A percentile compares a stretch with the other conserved stretches of the same genome.
Evolutionary conservation across 2,329 filamentous ascomycete species (phyloP).

Genomic region (Xylariaceae sp.): DNA sequence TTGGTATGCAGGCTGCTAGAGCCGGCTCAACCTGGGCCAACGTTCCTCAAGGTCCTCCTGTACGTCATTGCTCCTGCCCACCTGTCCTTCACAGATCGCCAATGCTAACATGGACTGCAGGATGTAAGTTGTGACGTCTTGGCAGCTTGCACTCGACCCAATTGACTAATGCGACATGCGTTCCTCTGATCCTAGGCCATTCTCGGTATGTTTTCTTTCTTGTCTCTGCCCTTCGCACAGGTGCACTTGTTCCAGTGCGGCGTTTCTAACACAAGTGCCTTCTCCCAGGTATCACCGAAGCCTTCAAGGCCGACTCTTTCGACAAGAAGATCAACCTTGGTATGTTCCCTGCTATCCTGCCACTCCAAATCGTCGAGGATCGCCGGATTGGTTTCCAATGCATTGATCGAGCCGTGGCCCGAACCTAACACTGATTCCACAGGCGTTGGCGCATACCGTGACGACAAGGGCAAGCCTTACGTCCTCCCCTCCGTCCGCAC

Average conservation of each 20-base stretch:
- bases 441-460: slow-evolving; percentile 97
- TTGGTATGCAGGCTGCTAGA: slow-evolving; percentile 43
- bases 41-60: slow-evolving; percentile 90
- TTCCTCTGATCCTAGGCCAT: slow-evolving; percentile 58
- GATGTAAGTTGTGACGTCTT: slow-evolving; percentile 35
- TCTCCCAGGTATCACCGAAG: slow-evolving; percentile 80
- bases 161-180: slow-evolving; percentile 19
- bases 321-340: slow-evolving; percentile 97
- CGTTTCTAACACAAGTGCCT: slow-evolving; percentile 21
- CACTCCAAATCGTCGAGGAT: slow-evolving; percentile 7
- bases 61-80: slow-evolving; percentile 49
- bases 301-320: slow-evolving; percentile 95
- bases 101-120: slow-evolving; percentile 26
- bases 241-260: slow-evolving; percentile 11
- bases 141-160: not conserved
- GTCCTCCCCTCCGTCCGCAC: slow-evolving; percentile 89
- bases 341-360: slow-evolving; percentile 38
- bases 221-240: slow-evolving; percentile 2
- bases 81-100: slow-evolving; percentile 1
- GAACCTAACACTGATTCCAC: slow-evolving; percentile 14
- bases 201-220: slow-evolving; percentile 56
- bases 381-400: not conserved
- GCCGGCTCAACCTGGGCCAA: slow-evolving; percentile 83
- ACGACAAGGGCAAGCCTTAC: slow-evolving; percentile 96
- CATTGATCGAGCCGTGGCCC: not conserved